Percentiles rank a stretch among this genome's conserved stretches.
These are phyloP conservation scores for Mayamaea pseudoterrestris DNA, from an alignment of 108 stramenopile genomes.

Conservation along the genomic window DNA sequence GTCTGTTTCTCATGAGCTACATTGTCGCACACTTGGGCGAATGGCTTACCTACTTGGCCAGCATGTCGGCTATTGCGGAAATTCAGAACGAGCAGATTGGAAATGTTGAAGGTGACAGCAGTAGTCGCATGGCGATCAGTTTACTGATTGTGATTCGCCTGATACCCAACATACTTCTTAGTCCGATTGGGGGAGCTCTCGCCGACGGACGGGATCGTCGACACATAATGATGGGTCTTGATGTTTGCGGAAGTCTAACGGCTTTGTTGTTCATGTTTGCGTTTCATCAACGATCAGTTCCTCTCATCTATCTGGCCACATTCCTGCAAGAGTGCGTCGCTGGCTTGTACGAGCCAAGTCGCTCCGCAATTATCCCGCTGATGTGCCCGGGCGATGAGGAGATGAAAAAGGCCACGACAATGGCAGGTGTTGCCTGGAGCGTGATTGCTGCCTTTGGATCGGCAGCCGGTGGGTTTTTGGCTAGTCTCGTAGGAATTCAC, in stretches of 20 bases:
- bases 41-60: conserved; percentile 41
- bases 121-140: conserved; percentile 36
- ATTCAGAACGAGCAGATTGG: conserved; percentile 6
- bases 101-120: conserved; percentile 2
- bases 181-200: conserved; percentile 46
- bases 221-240: conserved; percentile 33
- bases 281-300: conserved; percentile 28
- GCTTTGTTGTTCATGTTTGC: conserved; percentile 37
- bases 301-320: conserved; percentile 35
- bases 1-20: conserved; percentile 39
- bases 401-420: conserved; percentile 52
- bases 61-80: conserved; percentile 22
- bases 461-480: conserved; percentile 34
- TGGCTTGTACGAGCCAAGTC: conserved; percentile 50
- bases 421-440: conserved; percentile 41
- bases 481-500: conserved; percentile 27
- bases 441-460: conserved; percentile 55
- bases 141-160: conserved; percentile 42
- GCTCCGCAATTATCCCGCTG: conserved; percentile 42
- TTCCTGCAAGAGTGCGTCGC: conserved; percentile 32
- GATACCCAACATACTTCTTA: conserved; percentile 40
- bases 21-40: conserved; percentile 45
- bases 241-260: conserved; percentile 27
- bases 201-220: conserved; percentile 59
- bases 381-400: conserved; percentile 28